Evolutionary conservation across 139 green algal species (phyloP).

Genomic region (Yamagishiella unicocca): DNA sequence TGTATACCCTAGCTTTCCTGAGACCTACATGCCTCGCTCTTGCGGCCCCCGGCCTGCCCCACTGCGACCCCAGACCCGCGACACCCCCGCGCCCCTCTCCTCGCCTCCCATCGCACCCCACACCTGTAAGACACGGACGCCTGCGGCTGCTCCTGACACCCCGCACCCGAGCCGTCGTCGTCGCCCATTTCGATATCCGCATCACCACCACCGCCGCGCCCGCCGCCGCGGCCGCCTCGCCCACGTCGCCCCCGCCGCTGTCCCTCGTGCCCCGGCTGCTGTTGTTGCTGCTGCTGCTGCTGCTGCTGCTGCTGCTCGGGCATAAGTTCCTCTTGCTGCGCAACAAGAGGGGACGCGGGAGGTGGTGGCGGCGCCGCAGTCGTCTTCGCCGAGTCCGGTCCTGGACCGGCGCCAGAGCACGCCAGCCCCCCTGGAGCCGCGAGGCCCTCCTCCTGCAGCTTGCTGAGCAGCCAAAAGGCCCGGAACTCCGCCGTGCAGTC

Average conservation of each 20-base stretch:
- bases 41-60: too few relatives aligned
- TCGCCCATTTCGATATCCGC: slow-evolving; percentile 4
- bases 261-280: not conserved
- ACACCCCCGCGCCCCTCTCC: too few relatives aligned
- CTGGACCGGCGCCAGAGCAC: not conserved
- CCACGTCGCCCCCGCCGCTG: too few relatives aligned
- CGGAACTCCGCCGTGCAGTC: slow-evolving; percentile 91
- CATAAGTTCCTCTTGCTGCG: not conserved
- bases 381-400: too few relatives aligned
- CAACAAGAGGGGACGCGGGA: too few relatives aligned
- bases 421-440: not conserved
- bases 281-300: slow-evolving; percentile 28
- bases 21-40: too few relatives aligned
- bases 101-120: too few relatives aligned
- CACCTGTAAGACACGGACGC: slow-evolving; percentile 13
- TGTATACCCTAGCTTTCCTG: too few relatives aligned
- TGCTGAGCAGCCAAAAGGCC: slow-evolving; percentile 57
- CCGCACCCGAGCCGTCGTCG: not conserved
- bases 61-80: too few relatives aligned
- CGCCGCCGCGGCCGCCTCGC: not conserved
- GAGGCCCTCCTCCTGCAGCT: slow-evolving; percentile 46
- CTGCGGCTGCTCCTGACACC: not conserved
- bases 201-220: not conserved
- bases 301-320: slow-evolving; percentile 7
- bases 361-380: too few relatives aligned